Percentiles rank a stretch among this genome's conserved stretches.
phyloP scores from a whole-genome alignment of 768 basidiomycete species.

The Suillus subluteus region DNA sequence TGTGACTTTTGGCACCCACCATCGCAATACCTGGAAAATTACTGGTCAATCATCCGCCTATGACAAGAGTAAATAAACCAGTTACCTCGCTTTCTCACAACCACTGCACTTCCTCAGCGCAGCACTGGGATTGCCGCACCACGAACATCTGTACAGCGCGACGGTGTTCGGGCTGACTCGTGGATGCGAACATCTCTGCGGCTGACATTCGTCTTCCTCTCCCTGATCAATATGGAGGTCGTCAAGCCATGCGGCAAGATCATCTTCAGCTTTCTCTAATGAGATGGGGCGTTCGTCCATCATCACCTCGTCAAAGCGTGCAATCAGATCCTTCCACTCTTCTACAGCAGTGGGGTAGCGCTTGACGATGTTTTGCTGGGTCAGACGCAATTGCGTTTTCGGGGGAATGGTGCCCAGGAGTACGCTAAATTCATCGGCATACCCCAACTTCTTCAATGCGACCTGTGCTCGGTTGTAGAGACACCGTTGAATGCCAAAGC shows the following conservation, averaged over 20 bases:
- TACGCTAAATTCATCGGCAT: slow-evolving; percentile 54
- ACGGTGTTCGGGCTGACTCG: slow-evolving; percentile 53
- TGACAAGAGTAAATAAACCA: neutral
- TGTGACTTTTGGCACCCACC: slow-evolving; percentile 40
- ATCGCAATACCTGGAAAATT: slow-evolving; percentile 47
- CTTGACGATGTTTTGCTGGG: slow-evolving; percentile 53
- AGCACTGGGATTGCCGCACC: slow-evolving; percentile 67
- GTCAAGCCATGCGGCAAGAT: slow-evolving; percentile 61
- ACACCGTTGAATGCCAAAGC: neutral
- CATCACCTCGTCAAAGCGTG: slow-evolving; percentile 36
- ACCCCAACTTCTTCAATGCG: slow-evolving; percentile 46
- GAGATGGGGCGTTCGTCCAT: slow-evolving; percentile 30
- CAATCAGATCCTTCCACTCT: slow-evolving; percentile 51
- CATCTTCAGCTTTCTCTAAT: slow-evolving; percentile 52
- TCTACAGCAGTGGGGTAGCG: slow-evolving; percentile 47
- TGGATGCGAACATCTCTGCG: slow-evolving; percentile 41
- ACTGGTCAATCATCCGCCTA: neutral
- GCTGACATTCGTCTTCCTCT: slow-evolving; percentile 30
- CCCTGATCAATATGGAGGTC: slow-evolving; percentile 47
- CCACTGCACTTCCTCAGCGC: slow-evolving; percentile 54
- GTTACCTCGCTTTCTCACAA: slow-evolving; percentile 46
- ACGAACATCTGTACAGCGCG: slow-evolving; percentile 61
- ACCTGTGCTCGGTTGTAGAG: slow-evolving; percentile 26
- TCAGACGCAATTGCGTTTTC: slow-evolving; percentile 54
- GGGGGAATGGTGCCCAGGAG: slow-evolving; percentile 51